Base-by-base conservation (phyloP, 495 filamentous ascomycete genomes). In the Aspergillus coremiiformis region DNA sequence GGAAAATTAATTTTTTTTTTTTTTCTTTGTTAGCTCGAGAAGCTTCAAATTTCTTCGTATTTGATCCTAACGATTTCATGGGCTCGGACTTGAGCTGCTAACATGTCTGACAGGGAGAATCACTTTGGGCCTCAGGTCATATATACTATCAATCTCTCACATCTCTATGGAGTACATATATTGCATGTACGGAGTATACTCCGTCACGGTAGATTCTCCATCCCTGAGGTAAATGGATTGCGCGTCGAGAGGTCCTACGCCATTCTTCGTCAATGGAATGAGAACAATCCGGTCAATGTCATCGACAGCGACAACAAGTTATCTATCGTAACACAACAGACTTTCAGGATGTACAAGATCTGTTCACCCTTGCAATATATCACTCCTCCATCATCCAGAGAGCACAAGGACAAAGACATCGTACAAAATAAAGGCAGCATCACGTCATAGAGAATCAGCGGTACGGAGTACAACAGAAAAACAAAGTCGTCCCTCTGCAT, bases 291-390 rank as follows among this genome's bases (percentile, higher is more conserved):
- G 32, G 32, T 12, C 32, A 35, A 35, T n/a, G 17, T 49, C 20
- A 21, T 30, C n/a, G 43, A 9, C 29, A 26, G 10, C 23, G 35
- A 49, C 26, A 43, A 23, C 27, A 9, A 29, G 46, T 17, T 44
- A 42, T 50, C 37, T 50, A 19, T 20, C 15, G 55, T 58, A 41
- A 51, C 55, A 54, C 51, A 24, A 30, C 55, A 54, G 47, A 27
- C 51, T n/a, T 51, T 41, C 45, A 49, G 52, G 46, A 15, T n/a
- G 46, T 3, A 47, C 39, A 47, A 56, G 46, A 49, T 47, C 39
- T 54, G 17, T 27, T 8, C 15, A 35, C 20, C 39, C 37, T 37
- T 41, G 17, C n/a, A 15, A 30, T 23, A 17, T 21, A 10, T 47
- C 23, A 11, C 15, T 29, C 5, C 17, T 24, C 32, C 43, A 17